A percentile compares a stretch with the other conserved stretches of the same genome.
These are phyloP conservation scores for Coemansia sp. DNA, from an alignment of 192 early-diverging fungal species.

Conservation along the genomic window DNA sequence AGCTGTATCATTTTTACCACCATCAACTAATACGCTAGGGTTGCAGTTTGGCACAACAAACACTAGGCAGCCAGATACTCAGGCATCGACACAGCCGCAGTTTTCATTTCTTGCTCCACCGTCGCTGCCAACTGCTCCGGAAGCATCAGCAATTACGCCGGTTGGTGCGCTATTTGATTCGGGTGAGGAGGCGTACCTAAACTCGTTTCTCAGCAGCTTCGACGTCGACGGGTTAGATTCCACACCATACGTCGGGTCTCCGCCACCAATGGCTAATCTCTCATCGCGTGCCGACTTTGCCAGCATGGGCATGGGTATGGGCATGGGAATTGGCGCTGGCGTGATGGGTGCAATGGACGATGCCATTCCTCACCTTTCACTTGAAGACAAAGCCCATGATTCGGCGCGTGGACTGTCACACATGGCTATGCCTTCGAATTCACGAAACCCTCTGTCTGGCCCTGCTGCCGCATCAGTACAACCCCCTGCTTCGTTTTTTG, in stretches of 20 bases:
- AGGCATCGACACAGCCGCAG: not conserved
- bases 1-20: not conserved
- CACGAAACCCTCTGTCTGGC: not conserved
- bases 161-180: conserved; percentile 39
- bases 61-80: not conserved
- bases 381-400: conserved; percentile 27
- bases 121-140: not conserved
- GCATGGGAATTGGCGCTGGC: conserved; percentile 50
- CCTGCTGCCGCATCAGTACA: not conserved
- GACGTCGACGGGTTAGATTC: conserved; percentile 41
- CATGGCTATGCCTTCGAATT: not conserved
- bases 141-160: not conserved
- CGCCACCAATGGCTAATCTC: conserved; percentile 36
- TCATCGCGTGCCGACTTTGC: conserved; percentile 37
- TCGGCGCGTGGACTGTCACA: conserved; percentile 11
- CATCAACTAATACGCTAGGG: not conserved
- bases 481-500: conserved; percentile 17
- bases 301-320: conserved; percentile 35
- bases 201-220: conserved; percentile 51
- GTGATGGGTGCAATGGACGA: conserved; percentile 53
- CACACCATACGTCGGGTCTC: conserved; percentile 31
- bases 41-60: not conserved
- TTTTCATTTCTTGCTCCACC: not conserved
- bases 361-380: conserved; percentile 45
- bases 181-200: conserved; percentile 47